These are phyloP conservation scores for Umbelopsis sp. DNA, from an alignment of 371 early-diverging fungal species.

Conservation along the genomic window DNA sequence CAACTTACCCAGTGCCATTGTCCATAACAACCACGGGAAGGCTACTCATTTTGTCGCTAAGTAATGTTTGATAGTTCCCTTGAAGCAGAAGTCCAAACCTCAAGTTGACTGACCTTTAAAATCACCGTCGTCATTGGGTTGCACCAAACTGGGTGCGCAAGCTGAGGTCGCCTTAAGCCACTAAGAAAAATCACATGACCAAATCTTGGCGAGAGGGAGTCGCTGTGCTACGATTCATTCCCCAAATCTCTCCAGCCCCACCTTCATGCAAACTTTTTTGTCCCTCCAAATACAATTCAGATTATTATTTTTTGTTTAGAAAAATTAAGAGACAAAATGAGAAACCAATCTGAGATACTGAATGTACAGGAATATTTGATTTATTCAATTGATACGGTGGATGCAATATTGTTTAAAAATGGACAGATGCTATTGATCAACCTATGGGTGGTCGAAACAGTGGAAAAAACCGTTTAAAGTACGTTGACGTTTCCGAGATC, in stretches of 20 bases:
- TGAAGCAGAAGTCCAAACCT: constrained; percentile 1
- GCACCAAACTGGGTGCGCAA: background rate
- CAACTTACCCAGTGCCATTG: constrained; percentile 90
- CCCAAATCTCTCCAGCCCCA: too few relatives aligned
- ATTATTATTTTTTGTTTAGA: too few relatives aligned
- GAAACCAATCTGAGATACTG: too few relatives aligned
- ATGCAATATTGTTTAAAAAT: background rate
- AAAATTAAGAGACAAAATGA: too few relatives aligned
- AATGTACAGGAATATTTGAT: too few relatives aligned
- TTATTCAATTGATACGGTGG: too few relatives aligned
- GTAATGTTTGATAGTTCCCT: constrained; percentile 6
- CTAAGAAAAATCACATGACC: background rate
- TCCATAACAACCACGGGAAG: constrained; percentile 89
- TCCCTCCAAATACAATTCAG: too few relatives aligned
- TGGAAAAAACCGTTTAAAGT: constrained; percentile 51
- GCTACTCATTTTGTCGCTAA: constrained; percentile 41
- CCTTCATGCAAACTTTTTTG: too few relatives aligned
- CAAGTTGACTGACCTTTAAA: constrained; percentile 9
- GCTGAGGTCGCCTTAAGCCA: background rate
- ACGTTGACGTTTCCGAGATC: constrained; percentile 76
- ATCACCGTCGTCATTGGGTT: constrained; percentile 8
- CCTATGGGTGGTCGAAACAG: too few relatives aligned
- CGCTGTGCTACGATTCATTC: too few relatives aligned
- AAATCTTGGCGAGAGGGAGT: background rate
- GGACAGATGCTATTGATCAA: background rate